A percentile compares a stretch with the other conserved stretches of the same genome.
These are phyloP conservation scores for Inosperma sp. DNA, from an alignment of 768 basidiomycete genomes.

Conservation along the genomic window DNA sequence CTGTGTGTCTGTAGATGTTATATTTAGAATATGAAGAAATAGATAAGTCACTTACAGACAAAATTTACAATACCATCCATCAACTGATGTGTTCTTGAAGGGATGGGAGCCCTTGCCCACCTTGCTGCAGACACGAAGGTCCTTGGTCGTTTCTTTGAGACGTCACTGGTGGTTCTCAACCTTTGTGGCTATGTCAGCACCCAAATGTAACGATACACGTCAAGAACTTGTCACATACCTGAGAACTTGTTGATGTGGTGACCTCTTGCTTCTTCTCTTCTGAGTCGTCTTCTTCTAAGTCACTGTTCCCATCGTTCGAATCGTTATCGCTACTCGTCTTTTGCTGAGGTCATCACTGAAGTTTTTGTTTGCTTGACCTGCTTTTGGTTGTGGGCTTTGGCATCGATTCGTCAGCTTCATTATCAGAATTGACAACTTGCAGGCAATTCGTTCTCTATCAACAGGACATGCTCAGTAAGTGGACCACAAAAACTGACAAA, in stretches of 20 bases:
- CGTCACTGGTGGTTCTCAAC: not conserved
- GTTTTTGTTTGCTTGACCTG: not conserved
- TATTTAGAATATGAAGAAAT: not conserved
- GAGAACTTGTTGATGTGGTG: not conserved
- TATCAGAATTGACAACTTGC: not conserved
- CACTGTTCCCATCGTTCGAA: not conserved
- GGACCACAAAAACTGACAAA: not conserved
- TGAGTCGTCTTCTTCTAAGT: not conserved
- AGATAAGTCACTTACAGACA: constrained; percentile 1
- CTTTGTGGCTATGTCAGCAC: not conserved
- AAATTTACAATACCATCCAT: too few species aligned
- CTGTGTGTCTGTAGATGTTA: too few species aligned
- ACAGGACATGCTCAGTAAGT: not conserved
- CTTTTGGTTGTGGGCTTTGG: not conserved
- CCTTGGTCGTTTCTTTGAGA: too few species aligned
- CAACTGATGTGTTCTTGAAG: not conserved
- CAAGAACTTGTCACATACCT: not conserved
- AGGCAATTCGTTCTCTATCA: not conserved
- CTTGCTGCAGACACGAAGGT: not conserved
- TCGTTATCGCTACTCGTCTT: not conserved
- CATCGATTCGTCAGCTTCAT: not conserved
- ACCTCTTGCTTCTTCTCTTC: not conserved
- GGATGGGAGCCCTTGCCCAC: not conserved
- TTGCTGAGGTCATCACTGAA: not conserved
- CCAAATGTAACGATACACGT: not conserved